These are phyloP conservation scores for Plasmodium ovale DNA, from an alignment of 169 alveolate species.

Conservation along the genomic window DNA sequence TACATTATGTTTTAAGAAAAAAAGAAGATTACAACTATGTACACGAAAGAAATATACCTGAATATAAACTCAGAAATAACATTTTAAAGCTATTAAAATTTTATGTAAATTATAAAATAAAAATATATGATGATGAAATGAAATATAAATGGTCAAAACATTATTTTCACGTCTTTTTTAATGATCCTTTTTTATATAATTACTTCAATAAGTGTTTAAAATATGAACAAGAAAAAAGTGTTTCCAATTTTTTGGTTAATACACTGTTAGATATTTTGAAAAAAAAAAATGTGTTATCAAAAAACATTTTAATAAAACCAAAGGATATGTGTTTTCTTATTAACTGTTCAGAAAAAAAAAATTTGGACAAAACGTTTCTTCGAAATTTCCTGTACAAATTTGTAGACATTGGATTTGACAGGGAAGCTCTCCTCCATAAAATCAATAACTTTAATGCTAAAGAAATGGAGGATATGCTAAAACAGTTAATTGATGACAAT, in stretches of 20 bases:
- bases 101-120: slow-evolving; percentile 75
- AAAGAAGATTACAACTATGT: slow-evolving; percentile 66
- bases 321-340: slow-evolving; percentile 56
- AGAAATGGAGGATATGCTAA: slow-evolving; percentile 24
- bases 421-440: background rate
- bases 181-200: slow-evolving; percentile 73
- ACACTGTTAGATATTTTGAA: slow-evolving; percentile 46
- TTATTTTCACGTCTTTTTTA: slow-evolving; percentile 63
- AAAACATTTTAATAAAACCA: slow-evolving; percentile 64
- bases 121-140: slow-evolving; percentile 71
- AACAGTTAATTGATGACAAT: slow-evolving; percentile 48
- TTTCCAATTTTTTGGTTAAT: slow-evolving; percentile 72
- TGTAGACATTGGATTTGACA: slow-evolving; percentile 51
- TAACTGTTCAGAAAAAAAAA: slow-evolving; percentile 28
- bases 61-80: slow-evolving; percentile 27
- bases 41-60: slow-evolving; percentile 66
- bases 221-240: slow-evolving; percentile 57
- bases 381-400: slow-evolving; percentile 13
- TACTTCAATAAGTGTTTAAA: slow-evolving; percentile 67
- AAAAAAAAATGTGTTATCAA: slow-evolving; percentile 61
- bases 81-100: slow-evolving; percentile 49
- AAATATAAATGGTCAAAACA: slow-evolving; percentile 73
- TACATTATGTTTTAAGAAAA: slow-evolving; percentile 46
- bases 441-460: background rate
- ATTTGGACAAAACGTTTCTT: slow-evolving; percentile 44